Conservation (phyloP, 1,139 yeast genomes). For the Zhuliangozyma blackwelliae region DNA sequence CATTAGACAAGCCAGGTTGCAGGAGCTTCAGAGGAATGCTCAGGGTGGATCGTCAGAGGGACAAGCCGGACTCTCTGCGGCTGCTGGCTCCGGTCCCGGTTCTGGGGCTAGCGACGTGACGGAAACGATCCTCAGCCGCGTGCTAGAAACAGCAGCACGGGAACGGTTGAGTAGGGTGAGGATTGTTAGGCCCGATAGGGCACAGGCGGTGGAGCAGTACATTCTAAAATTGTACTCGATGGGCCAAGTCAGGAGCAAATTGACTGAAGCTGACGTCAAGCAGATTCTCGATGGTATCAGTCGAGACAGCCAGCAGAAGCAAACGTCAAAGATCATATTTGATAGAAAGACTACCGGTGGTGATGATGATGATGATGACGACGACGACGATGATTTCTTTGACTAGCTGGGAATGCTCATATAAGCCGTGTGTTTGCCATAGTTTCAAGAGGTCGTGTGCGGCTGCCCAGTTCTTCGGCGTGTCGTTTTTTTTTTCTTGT, state of each 20-base stretch:
- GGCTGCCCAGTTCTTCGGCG: too few relatives aligned
- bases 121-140: conserved; percentile 53
- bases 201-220: conserved; percentile 83
- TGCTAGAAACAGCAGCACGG: conserved; percentile 76
- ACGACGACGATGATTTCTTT: conserved; percentile 31
- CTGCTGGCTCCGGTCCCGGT: conserved; percentile 17
- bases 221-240: conserved; percentile 67
- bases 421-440: background rate
- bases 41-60: conserved; percentile 22
- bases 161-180: conserved; percentile 85
- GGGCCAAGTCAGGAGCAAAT: conserved; percentile 71
- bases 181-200: conserved; percentile 88
- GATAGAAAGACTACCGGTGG: conserved; percentile 24
- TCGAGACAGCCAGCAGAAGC: conserved; percentile 64
- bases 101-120: conserved; percentile 29
- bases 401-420: conserved; percentile 13
- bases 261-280: conserved; percentile 77
- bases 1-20: conserved; percentile 80
- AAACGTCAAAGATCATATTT: conserved; percentile 55
- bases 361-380: conserved; percentile 25
- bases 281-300: conserved; percentile 79
- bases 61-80: conserved; percentile 18
- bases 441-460: background rate
- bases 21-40: conserved; percentile 65
- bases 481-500: too few relatives aligned